Evolutionary conservation across 768 basidiomycete species (phyloP), one percentile per base, ranked within the genome.

Genomic region (Tephrocybe sp.): DNA sequence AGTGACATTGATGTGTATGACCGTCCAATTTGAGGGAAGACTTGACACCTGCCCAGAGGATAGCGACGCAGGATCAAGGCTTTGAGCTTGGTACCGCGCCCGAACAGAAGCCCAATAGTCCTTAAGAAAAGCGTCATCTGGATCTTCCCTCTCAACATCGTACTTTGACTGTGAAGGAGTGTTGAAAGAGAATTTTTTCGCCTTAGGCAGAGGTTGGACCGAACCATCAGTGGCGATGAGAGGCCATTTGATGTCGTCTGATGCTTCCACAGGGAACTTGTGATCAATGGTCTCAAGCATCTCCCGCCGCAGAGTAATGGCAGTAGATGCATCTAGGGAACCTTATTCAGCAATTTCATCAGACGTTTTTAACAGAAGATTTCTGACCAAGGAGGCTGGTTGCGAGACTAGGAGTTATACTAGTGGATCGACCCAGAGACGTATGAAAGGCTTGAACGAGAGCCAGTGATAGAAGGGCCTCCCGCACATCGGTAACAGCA

Each of bases 301-400:
- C 62, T 98, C 96, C 15, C 92, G 79, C 8, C 85, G 83, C 1
- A 97, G 74, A 0, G 92, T 92, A 37, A 94, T 79, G 4, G 89
- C 80, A 0, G 85, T 74, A 2, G 86, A 84, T 12, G 78, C 71
- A 64, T 96, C 95, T 96, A 55, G 8, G 7, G 32, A 31, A 25
- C 21, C 5, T 8, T 34, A 18, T 36, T 15, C 2, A 36, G 11
- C 19, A 18, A 9, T 12, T 26, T 44, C 36, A 25, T 30, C 27
- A 12, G 24, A 19, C 18, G 4, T 31, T n/a, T 31, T 36, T 36
- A 26, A 48, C 24, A 18, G 19, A n/a, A 60, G n/a, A n/a, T n/a
- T n/a, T n/a, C 71, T 34, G 47, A 86, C 86, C 79, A 32, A 98
- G 71, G 4, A 93, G 68, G 22, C 79, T 71, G 2, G 82, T 82